phyloP scores from a whole-genome alignment of 352 stramenopile genomes.

The Blastocystis sp. region DNA sequence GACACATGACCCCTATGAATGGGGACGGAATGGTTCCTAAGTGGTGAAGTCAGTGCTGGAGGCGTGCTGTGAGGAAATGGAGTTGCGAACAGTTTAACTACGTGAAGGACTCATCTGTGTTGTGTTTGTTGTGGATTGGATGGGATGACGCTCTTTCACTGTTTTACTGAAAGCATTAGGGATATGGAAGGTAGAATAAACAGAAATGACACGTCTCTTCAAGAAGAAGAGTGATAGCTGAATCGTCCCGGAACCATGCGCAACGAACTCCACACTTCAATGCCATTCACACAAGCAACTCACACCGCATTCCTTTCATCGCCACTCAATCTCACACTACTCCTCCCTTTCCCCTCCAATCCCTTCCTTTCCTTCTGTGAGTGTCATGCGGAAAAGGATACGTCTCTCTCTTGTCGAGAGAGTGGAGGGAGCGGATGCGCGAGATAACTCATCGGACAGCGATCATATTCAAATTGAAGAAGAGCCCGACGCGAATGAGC shows the following conservation, averaged over 20 bases:
- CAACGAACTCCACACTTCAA: too few relatives aligned
- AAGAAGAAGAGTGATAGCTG: too few relatives aligned
- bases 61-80: slow-evolving; percentile 7
- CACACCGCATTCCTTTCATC: too few relatives aligned
- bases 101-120: not conserved
- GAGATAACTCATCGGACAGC: not conserved
- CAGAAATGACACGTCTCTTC: too few relatives aligned
- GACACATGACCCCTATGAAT: not conserved
- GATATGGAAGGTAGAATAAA: too few relatives aligned
- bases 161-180: too few relatives aligned
- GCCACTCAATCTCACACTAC: too few relatives aligned
- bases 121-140: not conserved
- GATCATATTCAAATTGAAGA: not conserved
- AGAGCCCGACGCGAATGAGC: not conserved
- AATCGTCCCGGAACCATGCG: too few relatives aligned
- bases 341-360: too few relatives aligned
- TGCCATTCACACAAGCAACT: too few relatives aligned
- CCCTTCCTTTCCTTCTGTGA: not conserved
- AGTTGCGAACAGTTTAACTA: not conserved
- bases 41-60: not conserved
- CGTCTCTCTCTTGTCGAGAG: not conserved
- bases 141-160: not conserved
- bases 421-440: not conserved
- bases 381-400: not conserved
- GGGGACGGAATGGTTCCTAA: too few relatives aligned